Evolutionary conservation across 2,329 filamentous ascomycete species (phyloP), one percentile per base, ranked within the genome.

Genomic region (Fusarium piperis): DNA sequence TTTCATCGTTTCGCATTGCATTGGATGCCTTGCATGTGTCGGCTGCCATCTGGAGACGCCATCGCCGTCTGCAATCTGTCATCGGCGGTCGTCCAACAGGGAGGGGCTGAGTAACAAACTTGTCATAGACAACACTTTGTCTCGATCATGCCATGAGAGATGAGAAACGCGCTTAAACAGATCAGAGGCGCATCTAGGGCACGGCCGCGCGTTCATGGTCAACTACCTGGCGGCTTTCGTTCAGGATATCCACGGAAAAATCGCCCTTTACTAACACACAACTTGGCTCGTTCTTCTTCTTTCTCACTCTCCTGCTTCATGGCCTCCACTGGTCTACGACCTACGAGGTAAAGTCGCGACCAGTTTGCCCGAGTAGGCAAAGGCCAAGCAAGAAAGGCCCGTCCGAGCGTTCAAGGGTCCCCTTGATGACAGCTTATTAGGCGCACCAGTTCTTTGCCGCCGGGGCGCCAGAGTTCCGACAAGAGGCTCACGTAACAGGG

Each of bases 311-410:
- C 55, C 53, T 18, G 52, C 36, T 53, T 51, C 38, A 28, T 57
- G 35, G 55, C 69, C 53, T 65, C 69, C 53, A 62, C 60, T 59
- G 46, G 26, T 53, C 65, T 72, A 65, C 36, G 18, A 65, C 65
- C 32, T 62, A 60, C 35, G 33, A 48, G 63, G 64, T 55, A 32
- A 68, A 71, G 67, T 71, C 55, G 59, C 70, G 70, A 73, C 59
- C 51, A 73, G 70, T 73, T 68, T 73, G 64, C 70, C 70, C 67
- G 38, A 73, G 68, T 71, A 32, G 70, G 67, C 51, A 65, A 51
- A 58, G 32, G 64, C 67, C 67, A 73, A 71, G 67, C 44, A 48
- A 68, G 57, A 58, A 48, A 38, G 44, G 26, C 32, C 52, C 36
- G 55, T 58, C 67, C 58, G 57, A 68, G 64, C 64, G 61, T 65